Percentiles rank a stretch among this genome's conserved stretches.
Evolutionary conservation across 2,329 filamentous ascomycete species (phyloP).

Genomic region (Passalora sequoiae): DNA sequence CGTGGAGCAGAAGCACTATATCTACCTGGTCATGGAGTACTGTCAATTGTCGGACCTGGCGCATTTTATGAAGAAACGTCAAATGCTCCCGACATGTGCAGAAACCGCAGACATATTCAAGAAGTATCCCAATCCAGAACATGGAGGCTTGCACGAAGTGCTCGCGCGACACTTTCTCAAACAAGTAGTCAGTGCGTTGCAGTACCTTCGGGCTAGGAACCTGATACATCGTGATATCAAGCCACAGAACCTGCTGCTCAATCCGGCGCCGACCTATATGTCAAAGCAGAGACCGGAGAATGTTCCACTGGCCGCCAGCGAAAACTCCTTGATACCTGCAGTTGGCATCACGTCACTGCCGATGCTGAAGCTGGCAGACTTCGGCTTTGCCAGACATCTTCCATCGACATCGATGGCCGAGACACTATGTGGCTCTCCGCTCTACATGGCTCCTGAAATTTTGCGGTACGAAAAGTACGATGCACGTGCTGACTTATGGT

Average conservation of each 20-base stretch:
- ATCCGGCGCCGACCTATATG: slow-evolving; percentile 71
- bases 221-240: slow-evolving; percentile 97
- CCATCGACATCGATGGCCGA: slow-evolving; percentile 89
- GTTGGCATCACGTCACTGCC: slow-evolving; percentile 79
- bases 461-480: slow-evolving; percentile 96
- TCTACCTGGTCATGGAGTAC: slow-evolving; percentile 98
- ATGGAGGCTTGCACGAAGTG: slow-evolving; percentile 92
- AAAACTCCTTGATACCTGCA: slow-evolving; percentile 73
- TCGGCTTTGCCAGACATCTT: slow-evolving; percentile 92
- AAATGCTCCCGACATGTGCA: slow-evolving; percentile 71
- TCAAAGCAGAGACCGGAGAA: slow-evolving; percentile 56
- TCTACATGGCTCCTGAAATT: slow-evolving; percentile 99
- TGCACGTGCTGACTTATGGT: slow-evolving; percentile 95
- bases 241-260: slow-evolving; percentile 87
- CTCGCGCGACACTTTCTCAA: slow-evolving; percentile 93
- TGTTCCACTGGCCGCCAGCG: slow-evolving; percentile 71
- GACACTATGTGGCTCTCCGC: slow-evolving; percentile 88
- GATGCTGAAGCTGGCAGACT: slow-evolving; percentile 96
- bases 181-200: slow-evolving; percentile 84
- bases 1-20: slow-evolving; percentile 77
- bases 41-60: slow-evolving; percentile 93
- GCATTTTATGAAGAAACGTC: slow-evolving; percentile 90
- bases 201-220: slow-evolving; percentile 78
- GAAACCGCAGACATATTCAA: slow-evolving; percentile 84
- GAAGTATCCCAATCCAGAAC: slow-evolving; percentile 80